phyloP scores from a whole-genome alignment of 2,329 filamentous ascomycete species.

The Scleromitrula shiraiana region DNA sequence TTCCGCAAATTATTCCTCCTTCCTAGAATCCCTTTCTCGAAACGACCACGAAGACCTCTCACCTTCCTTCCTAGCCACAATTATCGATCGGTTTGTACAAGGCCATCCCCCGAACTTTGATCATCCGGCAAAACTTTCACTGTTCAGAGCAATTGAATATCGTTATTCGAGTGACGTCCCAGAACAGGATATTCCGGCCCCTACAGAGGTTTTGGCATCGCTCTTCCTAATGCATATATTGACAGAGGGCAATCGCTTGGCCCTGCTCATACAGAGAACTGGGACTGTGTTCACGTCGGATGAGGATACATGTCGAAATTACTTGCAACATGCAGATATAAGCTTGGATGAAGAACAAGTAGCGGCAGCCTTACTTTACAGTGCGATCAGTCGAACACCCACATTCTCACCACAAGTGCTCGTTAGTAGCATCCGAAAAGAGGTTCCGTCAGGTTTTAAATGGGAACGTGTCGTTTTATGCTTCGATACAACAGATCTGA shows the following conservation, averaged over 20 bases:
- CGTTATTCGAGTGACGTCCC: conserved; percentile 44
- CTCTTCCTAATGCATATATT: conserved; percentile 62
- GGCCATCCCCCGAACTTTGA: conserved; percentile 82
- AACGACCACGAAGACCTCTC: conserved; percentile 58
- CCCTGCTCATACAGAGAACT: conserved; percentile 62
- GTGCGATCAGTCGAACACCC: conserved; percentile 49
- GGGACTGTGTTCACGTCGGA: conserved; percentile 70
- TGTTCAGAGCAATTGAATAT: conserved; percentile 55
- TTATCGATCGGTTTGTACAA: conserved; percentile 80
- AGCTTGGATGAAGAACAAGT: conserved; percentile 76
- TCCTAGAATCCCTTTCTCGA: conserved; percentile 67
- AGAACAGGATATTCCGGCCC: conserved; percentile 54
- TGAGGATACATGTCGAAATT: conserved; percentile 54
- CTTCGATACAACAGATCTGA: conserved; percentile 73
- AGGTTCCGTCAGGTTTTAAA: conserved; percentile 56
- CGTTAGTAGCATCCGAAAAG: conserved; percentile 54
- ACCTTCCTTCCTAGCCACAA: conserved; percentile 64
- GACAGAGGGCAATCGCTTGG: conserved; percentile 49
- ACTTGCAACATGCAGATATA: conserved; percentile 47
- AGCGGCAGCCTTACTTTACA: conserved; percentile 66
- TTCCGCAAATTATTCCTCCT: conserved; percentile 67
- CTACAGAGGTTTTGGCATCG: conserved; percentile 61
- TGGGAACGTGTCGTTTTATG: conserved; percentile 65
- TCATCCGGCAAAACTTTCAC: conserved; percentile 62
- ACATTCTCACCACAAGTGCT: conserved; percentile 45